phyloP scores from a whole-genome alignment of 345 rosid genomes.

The Melaleuca quinquenervia region DNA sequence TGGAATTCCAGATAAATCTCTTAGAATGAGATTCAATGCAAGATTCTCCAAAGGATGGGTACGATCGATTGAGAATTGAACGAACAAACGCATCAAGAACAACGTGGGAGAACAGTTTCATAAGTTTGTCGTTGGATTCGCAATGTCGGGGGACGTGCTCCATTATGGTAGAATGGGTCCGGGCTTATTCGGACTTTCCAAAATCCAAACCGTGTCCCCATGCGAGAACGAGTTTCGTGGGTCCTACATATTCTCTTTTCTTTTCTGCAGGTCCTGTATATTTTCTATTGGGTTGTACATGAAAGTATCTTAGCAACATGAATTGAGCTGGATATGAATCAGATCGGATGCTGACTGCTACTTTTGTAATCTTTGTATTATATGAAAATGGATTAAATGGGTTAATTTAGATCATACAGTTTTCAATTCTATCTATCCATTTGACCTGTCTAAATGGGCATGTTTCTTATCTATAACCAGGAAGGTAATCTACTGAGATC shows the following conservation, averaged over 20 bases:
- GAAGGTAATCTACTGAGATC: neutral
- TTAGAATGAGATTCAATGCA: neutral
- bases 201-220: neutral
- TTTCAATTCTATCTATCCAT: too few species aligned
- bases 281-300: too few species aligned
- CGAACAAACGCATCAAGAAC: neutral
- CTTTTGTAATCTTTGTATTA: too few species aligned
- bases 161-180: neutral
- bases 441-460: too few species aligned
- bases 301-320: too few species aligned
- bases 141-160: neutral
- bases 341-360: too few species aligned
- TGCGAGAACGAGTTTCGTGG: neutral
- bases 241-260: neutral
- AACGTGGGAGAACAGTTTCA: neutral
- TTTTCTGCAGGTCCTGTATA: too few species aligned
- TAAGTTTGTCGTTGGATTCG: neutral
- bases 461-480: neutral
- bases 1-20: neutral
- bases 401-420: too few species aligned
- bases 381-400: too few species aligned
- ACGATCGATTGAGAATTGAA: too few species aligned
- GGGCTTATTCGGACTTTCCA: fast-evolving
- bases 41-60: neutral
- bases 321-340: too few species aligned